Evolutionary conservation across 139 green algal genomes (phyloP), one percentile per base, ranked within the genome.

Genomic region (Micromonas commoda): DNA sequence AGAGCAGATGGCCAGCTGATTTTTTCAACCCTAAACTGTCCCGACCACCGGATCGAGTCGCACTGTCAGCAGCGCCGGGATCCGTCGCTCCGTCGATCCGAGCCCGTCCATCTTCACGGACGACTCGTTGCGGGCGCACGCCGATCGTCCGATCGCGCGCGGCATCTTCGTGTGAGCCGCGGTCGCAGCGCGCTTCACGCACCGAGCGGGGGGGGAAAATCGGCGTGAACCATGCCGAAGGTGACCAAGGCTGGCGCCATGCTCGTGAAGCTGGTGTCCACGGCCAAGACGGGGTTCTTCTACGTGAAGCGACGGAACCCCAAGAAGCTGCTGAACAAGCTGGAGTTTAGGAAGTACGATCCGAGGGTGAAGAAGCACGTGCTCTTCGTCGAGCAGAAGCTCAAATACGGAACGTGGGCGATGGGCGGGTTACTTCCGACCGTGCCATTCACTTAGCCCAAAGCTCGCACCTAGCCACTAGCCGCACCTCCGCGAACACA

Each of bases 341-440:
- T 96, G 13, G 85, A 92, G 83, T 87, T 94, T 2, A 77, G 90
- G 4, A 96, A 96, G 85, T 94, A 90, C 71, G 91, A 96, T 74
- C 90, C 91, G 9, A 77, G 79, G 28, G 91, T 95, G 28, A 85
- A 87, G 37, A 73, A 82, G 67, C 89, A 92, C 64, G 91, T 95
- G 16, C 86, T 96, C 31, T 96, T 96, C 75, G 82, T 83, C n/a
- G 91, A 96, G 82, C 82, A 87, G 33, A 96, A 96, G 87, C 80
- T 95, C 20, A 91, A 79, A 19, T 32, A 19, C 19, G 52, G 52
- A 19, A 20, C 52, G 52, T 20, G 52, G 52, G 52, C 52, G 52
- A n/a, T 19, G 20, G 52, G 19, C 19, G 19, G 19, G 52, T n/a
- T 63, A 19, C 52, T 63, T 19, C 20, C 19, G 52, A 19, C 52